Percentiles rank a stretch among this genome's conserved stretches.
phyloP scores from a whole-genome alignment of 1,284 basidiomycete species.

The Entoloma clypeatum region DNA sequence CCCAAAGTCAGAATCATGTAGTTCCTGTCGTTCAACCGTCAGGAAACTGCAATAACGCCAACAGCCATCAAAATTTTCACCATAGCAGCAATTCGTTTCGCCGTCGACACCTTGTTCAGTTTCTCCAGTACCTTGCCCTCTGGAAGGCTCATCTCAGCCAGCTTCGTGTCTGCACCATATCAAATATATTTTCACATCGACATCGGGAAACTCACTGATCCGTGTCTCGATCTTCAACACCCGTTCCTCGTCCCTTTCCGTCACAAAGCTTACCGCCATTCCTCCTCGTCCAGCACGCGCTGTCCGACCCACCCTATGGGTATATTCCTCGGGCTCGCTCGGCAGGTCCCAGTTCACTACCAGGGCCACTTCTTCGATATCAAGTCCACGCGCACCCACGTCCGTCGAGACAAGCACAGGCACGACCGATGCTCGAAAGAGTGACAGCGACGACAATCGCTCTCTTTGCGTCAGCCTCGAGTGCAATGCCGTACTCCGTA shows the following conservation, averaged over 20 bases:
- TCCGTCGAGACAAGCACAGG: slow-evolving; percentile 94
- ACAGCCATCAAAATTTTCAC: slow-evolving; percentile 51
- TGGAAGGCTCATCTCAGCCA: slow-evolving; percentile 70
- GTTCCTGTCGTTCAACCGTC: slow-evolving; percentile 51
- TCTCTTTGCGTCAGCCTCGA: slow-evolving; percentile 91
- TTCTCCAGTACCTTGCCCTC: slow-evolving; percentile 85
- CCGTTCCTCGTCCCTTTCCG: slow-evolving; percentile 87
- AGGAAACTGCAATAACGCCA: neutral
- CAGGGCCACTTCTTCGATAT: slow-evolving; percentile 93
- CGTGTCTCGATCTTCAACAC: slow-evolving; percentile 83
- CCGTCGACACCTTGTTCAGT: slow-evolving; percentile 85
- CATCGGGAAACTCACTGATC: slow-evolving; percentile 57
- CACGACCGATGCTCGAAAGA: slow-evolving; percentile 87
- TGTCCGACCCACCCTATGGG: slow-evolving; percentile 84
- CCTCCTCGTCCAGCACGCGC: slow-evolving; percentile 92
- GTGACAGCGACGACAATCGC: slow-evolving; percentile 75
- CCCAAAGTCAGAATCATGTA: slow-evolving; percentile 91
- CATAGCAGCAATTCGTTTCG: slow-evolving; percentile 93
- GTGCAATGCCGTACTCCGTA: slow-evolving; percentile 89
- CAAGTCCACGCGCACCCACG: slow-evolving; percentile 90
- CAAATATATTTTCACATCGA: neutral
- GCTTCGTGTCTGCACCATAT: slow-evolving; percentile 55
- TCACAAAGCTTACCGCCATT: slow-evolving; percentile 91
- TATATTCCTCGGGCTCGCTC: slow-evolving; percentile 71
- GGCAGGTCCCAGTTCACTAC: slow-evolving; percentile 98